These are phyloP conservation scores for Diutina sp. DNA, from an alignment of 1,139 yeast genomes.

Conservation along the genomic window DNA sequence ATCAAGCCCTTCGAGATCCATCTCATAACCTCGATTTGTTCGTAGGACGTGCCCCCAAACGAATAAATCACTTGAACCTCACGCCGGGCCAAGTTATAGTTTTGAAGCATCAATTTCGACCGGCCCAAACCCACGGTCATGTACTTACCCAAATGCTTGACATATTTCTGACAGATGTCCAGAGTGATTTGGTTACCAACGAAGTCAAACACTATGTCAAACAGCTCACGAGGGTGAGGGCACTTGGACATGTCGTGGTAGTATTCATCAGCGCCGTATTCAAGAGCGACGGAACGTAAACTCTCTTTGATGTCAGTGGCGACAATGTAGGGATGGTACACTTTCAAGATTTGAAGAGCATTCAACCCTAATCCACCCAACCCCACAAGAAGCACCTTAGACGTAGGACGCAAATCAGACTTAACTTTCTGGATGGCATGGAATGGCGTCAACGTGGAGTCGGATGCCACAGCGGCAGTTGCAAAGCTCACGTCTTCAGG, in stretches of 20 bases:
- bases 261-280: slow-evolving; percentile 32
- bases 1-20: slow-evolving; percentile 30
- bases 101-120: slow-evolving; percentile 16
- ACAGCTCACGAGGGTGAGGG: slow-evolving; percentile 17
- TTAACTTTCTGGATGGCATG: slow-evolving; percentile 34
- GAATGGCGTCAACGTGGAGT: slow-evolving; percentile 39
- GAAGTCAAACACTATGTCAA: slow-evolving; percentile 32
- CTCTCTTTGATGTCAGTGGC: slow-evolving; percentile 26
- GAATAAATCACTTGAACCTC: slow-evolving; percentile 29
- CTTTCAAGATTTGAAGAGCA: slow-evolving; percentile 31
- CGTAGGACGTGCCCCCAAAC: slow-evolving; percentile 35
- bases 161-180: slow-evolving; percentile 19
- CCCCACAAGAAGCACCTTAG: slow-evolving; percentile 32
- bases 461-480: slow-evolving; percentile 36
- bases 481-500: slow-evolving; percentile 34
- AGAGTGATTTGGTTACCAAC: slow-evolving; percentile 30
- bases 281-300: slow-evolving; percentile 15
- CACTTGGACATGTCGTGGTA: slow-evolving; percentile 18
- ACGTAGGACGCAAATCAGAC: slow-evolving; percentile 17
- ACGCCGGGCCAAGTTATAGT: slow-evolving; percentile 25
- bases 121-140: slow-evolving; percentile 33
- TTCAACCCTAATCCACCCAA: slow-evolving; percentile 40
- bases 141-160: slow-evolving; percentile 25
- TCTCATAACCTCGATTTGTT: slow-evolving; percentile 30
- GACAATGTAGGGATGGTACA: slow-evolving; percentile 27